These are phyloP conservation scores for Malania oleifera DNA, from an alignment of 164 flowering plant species.

Conservation along the genomic window DNA sequence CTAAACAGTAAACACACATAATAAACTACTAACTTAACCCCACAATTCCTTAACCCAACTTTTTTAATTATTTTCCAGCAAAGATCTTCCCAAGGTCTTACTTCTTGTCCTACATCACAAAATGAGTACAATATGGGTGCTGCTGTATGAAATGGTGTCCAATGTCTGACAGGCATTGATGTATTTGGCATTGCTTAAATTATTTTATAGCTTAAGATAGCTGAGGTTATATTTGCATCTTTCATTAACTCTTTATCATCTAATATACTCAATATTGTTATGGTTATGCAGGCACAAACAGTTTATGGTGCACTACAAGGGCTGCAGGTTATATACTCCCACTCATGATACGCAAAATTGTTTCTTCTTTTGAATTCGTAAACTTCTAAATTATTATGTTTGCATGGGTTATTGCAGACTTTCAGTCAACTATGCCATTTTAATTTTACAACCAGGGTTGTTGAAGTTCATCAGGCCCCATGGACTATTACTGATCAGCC, in stretches of 20 bases:
- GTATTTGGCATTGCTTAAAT: too few relatives aligned
- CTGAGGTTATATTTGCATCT: background rate
- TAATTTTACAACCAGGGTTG: conserved; percentile 40
- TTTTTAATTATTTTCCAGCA: too few relatives aligned
- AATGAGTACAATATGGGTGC: too few relatives aligned
- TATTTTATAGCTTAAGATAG: too few relatives aligned
- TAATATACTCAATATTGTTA: conserved; percentile 3
- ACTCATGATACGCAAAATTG: background rate
- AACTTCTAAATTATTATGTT: conserved; percentile 3
- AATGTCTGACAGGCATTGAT: too few relatives aligned
- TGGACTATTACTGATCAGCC: conserved; percentile 70
- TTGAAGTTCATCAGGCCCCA: conserved; percentile 58
- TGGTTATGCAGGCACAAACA: conserved; percentile 65
- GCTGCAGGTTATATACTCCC: conserved; percentile 50
- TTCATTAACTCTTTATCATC: background rate
- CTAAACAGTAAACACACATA: too few relatives aligned
- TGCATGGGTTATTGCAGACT: conserved; percentile 45
- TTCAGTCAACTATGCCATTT: conserved; percentile 76
- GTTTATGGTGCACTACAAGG: conserved; percentile 93
- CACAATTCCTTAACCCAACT: too few relatives aligned
- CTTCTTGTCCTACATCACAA: too few relatives aligned
- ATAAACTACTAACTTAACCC: too few relatives aligned
- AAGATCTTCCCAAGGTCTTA: too few relatives aligned
- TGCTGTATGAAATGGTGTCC: too few relatives aligned
- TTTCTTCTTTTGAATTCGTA: background rate